Percentiles rank a stretch among this genome's conserved stretches.
Evolutionary conservation across 257 asterid species (phyloP).

Genomic region (Rauvolfia tetraphylla): DNA sequence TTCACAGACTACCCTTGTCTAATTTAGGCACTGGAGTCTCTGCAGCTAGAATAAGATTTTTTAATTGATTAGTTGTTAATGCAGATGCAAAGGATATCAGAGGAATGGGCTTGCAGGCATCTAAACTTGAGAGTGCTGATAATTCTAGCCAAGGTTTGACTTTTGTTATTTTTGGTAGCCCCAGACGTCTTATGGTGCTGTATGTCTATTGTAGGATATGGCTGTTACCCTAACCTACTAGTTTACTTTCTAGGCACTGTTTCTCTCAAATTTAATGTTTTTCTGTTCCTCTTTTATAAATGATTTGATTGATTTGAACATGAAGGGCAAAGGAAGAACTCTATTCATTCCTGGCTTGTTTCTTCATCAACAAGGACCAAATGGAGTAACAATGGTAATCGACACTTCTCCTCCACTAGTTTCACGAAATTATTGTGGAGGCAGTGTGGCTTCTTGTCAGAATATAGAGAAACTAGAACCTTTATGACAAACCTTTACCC

Average conservation of each 20-base stretch:
- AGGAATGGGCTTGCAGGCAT: conserved; percentile 97
- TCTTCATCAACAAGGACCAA: conserved; percentile 42
- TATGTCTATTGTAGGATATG: not conserved
- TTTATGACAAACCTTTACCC: conserved; percentile 1
- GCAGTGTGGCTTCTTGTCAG: not conserved
- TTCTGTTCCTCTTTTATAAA: not conserved
- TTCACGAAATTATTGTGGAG: not conserved
- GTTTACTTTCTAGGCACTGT: too few species aligned
- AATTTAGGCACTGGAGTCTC: not conserved
- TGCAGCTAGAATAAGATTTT: conserved; percentile 1
- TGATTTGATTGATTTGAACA: conserved; percentile 15
- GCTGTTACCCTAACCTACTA: not conserved
- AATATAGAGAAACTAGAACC: not conserved
- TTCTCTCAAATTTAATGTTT: not conserved
- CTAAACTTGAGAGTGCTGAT: conserved; percentile 81
- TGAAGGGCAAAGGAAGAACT: conserved; percentile 55
- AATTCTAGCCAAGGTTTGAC: conserved; percentile 56
- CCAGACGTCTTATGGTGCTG: not conserved
- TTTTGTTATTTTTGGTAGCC: not conserved
- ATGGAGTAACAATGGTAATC: conserved; percentile 15
- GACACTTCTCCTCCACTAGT: too few species aligned
- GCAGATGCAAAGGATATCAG: conserved; percentile 82
- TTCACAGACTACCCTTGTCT: not conserved
- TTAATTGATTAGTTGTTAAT: conserved; percentile 5
- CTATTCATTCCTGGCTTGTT: conserved; percentile 81